These are phyloP conservation scores for Lecanicillium sp. DNA, from an alignment of 2,329 filamentous ascomycete species.

Conservation along the genomic window DNA sequence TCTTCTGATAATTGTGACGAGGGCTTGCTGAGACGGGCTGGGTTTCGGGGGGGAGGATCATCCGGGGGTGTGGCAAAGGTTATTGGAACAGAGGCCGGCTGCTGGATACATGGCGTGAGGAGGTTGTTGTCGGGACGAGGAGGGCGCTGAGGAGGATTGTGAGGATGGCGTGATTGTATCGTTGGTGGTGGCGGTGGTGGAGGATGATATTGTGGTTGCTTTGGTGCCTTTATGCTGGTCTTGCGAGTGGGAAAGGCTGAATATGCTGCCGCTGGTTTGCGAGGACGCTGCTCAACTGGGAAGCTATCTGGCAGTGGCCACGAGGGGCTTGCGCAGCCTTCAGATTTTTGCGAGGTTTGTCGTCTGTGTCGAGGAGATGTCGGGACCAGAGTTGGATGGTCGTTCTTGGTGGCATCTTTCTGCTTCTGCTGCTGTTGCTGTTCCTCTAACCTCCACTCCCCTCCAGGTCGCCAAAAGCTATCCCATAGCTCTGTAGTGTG, in stretches of 20 bases:
- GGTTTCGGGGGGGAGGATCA: too few species aligned
- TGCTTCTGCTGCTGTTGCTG: conserved; percentile 9
- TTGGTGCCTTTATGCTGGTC: conserved; percentile 12
- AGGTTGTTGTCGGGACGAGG: conserved; percentile 19
- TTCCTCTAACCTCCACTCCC: conserved; percentile 6
- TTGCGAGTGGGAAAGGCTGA: conserved; percentile 28
- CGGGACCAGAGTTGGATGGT: conserved; percentile 23
- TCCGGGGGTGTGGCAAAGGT: neutral
- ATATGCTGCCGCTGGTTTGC: conserved; percentile 24
- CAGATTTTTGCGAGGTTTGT: conserved; percentile 14
- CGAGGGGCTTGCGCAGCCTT: conserved; percentile 16
- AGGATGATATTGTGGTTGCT: neutral
- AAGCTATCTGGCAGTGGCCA: conserved; percentile 19
- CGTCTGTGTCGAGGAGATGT: conserved; percentile 16
- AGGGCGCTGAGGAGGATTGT: conserved; percentile 18
- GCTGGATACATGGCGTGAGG: conserved; percentile 15
- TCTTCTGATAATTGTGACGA: neutral
- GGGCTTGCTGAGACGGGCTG: neutral
- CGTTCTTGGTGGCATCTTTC: conserved; percentile 11
- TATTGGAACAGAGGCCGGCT: conserved; percentile 2
- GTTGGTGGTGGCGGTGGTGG: neutral
- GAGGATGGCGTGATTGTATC: neutral
- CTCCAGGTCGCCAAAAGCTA: conserved; percentile 34
- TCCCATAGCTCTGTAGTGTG: conserved; percentile 41
- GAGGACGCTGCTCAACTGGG: conserved; percentile 9